Conservation (phyloP, 2,329 filamentous ascomycete genomes). For the Torrubiella hemipterigena region DNA sequence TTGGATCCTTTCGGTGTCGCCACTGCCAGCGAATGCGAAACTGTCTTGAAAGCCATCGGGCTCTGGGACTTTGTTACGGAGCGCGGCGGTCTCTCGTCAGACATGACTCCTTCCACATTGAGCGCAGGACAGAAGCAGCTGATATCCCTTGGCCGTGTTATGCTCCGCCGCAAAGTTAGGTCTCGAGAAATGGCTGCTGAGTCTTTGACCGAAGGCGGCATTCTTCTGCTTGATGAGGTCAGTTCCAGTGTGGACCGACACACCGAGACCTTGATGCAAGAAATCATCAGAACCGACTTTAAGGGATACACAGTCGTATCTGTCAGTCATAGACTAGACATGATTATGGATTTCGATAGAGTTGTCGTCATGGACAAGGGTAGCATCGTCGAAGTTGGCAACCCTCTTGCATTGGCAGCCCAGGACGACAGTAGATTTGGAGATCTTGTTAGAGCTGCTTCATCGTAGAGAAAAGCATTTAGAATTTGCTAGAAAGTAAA, state of each 20-base stretch:
- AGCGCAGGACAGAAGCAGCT: slow-evolving; percentile 51
- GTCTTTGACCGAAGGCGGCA: background rate
- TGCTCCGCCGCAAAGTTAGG: slow-evolving; percentile 29
- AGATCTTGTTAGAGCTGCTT: too few relatives aligned
- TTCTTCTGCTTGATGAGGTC: slow-evolving; percentile 2
- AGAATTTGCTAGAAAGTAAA: too few relatives aligned
- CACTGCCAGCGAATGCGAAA: slow-evolving; percentile 19
- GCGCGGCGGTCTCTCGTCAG: slow-evolving; percentile 19
- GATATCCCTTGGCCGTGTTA: slow-evolving; percentile 48
- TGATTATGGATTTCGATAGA: slow-evolving; percentile 56
- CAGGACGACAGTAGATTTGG: slow-evolving; percentile 34
- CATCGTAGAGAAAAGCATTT: too few relatives aligned
- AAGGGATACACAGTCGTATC: slow-evolving; percentile 32
- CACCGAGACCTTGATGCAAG: slow-evolving; percentile 18
- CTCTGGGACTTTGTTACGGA: slow-evolving; percentile 19
- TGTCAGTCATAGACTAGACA: slow-evolving; percentile 41
- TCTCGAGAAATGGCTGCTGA: slow-evolving; percentile 4
- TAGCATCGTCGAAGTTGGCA: slow-evolving; percentile 47
- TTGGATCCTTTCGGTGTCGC: slow-evolving; percentile 26
- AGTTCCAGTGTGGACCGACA: slow-evolving; percentile 15
- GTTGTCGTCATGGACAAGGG: slow-evolving; percentile 55
- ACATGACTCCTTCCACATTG: slow-evolving; percentile 34
- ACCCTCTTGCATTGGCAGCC: slow-evolving; percentile 41
- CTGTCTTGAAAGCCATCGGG: slow-evolving; percentile 21
- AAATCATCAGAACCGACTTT: slow-evolving; percentile 17